Percentiles rank a stretch among this genome's conserved stretches.
phyloP scores from a whole-genome alignment of 1,284 basidiomycete species.

The Volvariella volvacea region DNA sequence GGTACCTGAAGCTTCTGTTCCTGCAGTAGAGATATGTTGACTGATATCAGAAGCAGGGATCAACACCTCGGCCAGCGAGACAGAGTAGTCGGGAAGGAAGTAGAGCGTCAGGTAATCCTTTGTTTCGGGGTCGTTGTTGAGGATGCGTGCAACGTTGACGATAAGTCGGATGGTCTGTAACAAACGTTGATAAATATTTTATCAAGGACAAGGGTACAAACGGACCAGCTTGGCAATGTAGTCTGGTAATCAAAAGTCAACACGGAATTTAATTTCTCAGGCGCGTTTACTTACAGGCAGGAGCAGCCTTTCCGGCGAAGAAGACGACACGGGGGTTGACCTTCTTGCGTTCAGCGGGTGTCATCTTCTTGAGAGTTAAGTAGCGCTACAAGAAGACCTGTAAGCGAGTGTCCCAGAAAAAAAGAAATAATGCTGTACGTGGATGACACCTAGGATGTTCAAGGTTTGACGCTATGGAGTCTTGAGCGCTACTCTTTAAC shows the following conservation, averaged over 20 bases:
- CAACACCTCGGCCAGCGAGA: conserved; percentile 84
- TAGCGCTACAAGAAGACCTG: conserved; percentile 52
- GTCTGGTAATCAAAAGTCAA: conserved; percentile 30
- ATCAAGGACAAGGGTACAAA: conserved; percentile 1
- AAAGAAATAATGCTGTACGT: conserved; percentile 60
- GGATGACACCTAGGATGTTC: conserved; percentile 82
- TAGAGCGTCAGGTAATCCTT: conserved; percentile 76
- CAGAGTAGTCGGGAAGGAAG: conserved; percentile 86
- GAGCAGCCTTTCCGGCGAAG: conserved; percentile 87
- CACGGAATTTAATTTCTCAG: neutral
- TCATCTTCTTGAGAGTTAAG: conserved; percentile 73
- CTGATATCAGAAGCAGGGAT: conserved; percentile 90
- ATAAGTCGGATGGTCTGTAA: conserved; percentile 82
- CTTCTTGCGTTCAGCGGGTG: conserved; percentile 72
- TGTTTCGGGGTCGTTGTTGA: conserved; percentile 85
- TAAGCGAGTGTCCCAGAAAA: neutral
- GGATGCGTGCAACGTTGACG: conserved; percentile 78
- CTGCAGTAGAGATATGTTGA: conserved; percentile 92
- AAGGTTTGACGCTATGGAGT: conserved; percentile 66
- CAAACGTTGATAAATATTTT: conserved; percentile 4
- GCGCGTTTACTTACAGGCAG: conserved; percentile 51
- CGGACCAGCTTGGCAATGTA: conserved; percentile 73
- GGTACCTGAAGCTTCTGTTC: conserved; percentile 84
- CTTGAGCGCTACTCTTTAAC: conserved; percentile 3
- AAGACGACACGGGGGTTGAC: conserved; percentile 77